These are phyloP conservation scores for Aureobasidium sp. DNA, from an alignment of 2,329 filamentous ascomycete genomes.

Conservation along the genomic window DNA sequence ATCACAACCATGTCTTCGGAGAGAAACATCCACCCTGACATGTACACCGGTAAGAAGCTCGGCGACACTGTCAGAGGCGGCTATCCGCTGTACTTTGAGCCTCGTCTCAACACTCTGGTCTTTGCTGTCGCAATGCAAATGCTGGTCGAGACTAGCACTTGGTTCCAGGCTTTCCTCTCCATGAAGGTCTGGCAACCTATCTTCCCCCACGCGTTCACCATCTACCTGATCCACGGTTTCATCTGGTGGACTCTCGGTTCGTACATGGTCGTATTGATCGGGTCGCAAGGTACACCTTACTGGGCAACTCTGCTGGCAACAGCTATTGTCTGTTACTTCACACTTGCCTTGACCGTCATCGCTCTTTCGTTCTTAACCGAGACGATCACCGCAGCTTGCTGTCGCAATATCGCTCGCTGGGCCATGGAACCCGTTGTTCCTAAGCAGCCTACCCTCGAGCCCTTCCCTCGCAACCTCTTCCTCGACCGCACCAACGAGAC, in stretches of 20 bases:
- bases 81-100: slow-evolving; percentile 40
- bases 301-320: slow-evolving; percentile 32
- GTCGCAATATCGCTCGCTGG: slow-evolving; percentile 24
- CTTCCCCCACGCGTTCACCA: slow-evolving; percentile 45
- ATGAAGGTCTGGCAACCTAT: slow-evolving; percentile 34
- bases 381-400: slow-evolving; percentile 7
- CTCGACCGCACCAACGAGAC: slow-evolving; percentile 14
- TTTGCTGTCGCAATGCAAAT: slow-evolving; percentile 33
- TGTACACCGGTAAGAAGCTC: slow-evolving; percentile 32
- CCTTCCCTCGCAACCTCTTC: slow-evolving; percentile 22
- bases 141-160: slow-evolving; percentile 31
- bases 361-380: slow-evolving; percentile 11
- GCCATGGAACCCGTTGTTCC: slow-evolving; percentile 23
- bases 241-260: slow-evolving; percentile 40
- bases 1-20: slow-evolving; percentile 37
- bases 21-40: slow-evolving; percentile 39
- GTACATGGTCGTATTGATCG: slow-evolving; percentile 33
- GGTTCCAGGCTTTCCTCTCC: slow-evolving; percentile 38
- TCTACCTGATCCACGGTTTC: slow-evolving; percentile 43
- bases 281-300: slow-evolving; percentile 27
- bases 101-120: slow-evolving; percentile 39
- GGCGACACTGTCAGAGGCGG: slow-evolving; percentile 29
- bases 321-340: slow-evolving; percentile 31
- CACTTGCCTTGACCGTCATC: slow-evolving; percentile 19
- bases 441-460: slow-evolving; percentile 22